Evolutionary conservation across 768 basidiomycete species (phyloP).

Genomic region (Clavulina sp.): DNA sequence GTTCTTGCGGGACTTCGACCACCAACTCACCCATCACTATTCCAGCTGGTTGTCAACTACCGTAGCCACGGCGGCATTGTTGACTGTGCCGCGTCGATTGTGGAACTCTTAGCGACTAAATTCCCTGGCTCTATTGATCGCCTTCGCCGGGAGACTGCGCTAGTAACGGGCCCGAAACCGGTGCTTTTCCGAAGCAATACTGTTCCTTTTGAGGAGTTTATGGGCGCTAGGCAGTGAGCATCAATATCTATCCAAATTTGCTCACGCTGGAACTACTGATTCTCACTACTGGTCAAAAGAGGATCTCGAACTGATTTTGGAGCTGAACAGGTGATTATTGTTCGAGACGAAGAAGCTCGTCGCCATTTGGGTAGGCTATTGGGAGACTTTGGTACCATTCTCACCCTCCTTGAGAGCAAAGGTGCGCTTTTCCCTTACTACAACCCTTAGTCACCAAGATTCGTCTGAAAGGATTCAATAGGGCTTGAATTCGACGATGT

Average conservation of each 20-base stretch:
- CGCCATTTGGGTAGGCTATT: conserved; percentile 32
- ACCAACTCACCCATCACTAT: conserved; percentile 14
- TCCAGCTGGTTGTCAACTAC: conserved; percentile 46
- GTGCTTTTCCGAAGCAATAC: conserved; percentile 21
- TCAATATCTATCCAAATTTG: neutral
- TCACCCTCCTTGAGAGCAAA: conserved; percentile 44
- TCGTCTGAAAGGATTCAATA: conserved; percentile 16
- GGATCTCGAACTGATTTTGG: conserved; percentile 8
- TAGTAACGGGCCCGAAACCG: neutral
- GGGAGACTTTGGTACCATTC: conserved; percentile 30
- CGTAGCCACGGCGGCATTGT: conserved; percentile 58
- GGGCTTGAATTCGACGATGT: conserved; percentile 23
- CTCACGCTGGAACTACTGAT: neutral
- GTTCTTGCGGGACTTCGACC: neutral
- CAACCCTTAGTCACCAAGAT: no score
- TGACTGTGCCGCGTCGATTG: conserved; percentile 45
- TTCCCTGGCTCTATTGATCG: conserved; percentile 49
- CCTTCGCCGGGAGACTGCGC: conserved; percentile 33
- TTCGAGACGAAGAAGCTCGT: conserved; percentile 39
- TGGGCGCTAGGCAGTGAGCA: neutral
- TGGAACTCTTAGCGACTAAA: conserved; percentile 40
- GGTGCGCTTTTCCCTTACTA: conserved; percentile 21
- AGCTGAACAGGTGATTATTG: conserved; percentile 50
- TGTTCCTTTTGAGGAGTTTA: neutral
- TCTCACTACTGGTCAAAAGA: neutral